Conservation (phyloP, 129 eudicot species). For the Logfia minima region DNA sequence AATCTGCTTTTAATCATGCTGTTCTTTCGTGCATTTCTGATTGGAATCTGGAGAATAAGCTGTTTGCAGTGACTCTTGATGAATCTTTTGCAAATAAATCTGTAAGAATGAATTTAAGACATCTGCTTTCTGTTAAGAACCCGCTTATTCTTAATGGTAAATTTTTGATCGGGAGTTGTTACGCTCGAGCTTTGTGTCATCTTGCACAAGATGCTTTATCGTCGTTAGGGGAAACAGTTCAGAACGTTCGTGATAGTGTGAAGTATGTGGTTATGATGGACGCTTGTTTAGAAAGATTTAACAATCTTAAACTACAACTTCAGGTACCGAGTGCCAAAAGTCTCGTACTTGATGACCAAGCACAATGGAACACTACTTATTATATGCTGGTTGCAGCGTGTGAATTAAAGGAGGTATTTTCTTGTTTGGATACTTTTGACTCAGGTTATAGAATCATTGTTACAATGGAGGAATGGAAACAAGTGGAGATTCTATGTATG, state of each 20-base stretch:
- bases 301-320: conserved; percentile 55
- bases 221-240: conserved; percentile 37
- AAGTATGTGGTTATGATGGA: conserved; percentile 53
- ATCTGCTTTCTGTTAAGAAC: conserved; percentile 45
- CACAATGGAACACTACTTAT: conserved; percentile 78
- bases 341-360: conserved; percentile 60
- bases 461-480: conserved; percentile 72
- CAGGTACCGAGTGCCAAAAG: conserved; percentile 64
- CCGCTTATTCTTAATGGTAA: conserved; percentile 54
- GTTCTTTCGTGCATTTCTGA: conserved; percentile 53
- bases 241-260: conserved; percentile 76
- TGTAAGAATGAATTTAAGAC: conserved; percentile 45
- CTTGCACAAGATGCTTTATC: conserved; percentile 62
- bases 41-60: conserved; percentile 63
- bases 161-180: conserved; percentile 61
- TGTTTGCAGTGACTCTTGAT: conserved; percentile 66
- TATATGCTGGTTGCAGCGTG: conserved; percentile 77
- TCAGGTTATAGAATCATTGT: conserved; percentile 42
- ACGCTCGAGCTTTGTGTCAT: conserved; percentile 51
- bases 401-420: conserved; percentile 75
- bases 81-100: conserved; percentile 51
- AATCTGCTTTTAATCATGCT: conserved; percentile 59
- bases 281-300: conserved; percentile 46
- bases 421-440: conserved; percentile 63
- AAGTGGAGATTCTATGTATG: conserved; percentile 55